Base-by-base conservation (phyloP, 371 early-diverging fungal species). In the Smittium mucronatum region DNA sequence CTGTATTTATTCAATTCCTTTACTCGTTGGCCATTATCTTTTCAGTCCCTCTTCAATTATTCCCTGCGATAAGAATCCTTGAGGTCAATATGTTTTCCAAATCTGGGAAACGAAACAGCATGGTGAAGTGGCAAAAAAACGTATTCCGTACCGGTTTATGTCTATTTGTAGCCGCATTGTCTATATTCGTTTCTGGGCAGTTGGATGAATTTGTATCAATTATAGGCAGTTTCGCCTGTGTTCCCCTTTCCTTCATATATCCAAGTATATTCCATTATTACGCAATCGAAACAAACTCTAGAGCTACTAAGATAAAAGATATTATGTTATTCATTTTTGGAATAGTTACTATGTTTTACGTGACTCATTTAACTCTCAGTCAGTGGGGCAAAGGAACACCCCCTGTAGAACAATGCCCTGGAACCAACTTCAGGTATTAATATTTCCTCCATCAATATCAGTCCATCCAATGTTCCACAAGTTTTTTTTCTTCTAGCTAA, bases 181-280 rank as follows among this genome's bases (percentile, higher is more conserved):
- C 94, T 16, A 89, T 86, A 75, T 78, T 81, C 21, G 95, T 94
- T 11, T 85, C 91, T 29, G 84, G 81, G 72, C 86, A 89, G 73
- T 80, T 96, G 34, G 93, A 94, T 78, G 89, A 91, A 71, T 90
- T 96, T 69, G 93, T 96, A 47, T 86, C 89, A 60, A 83, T 94
- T 60, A 89, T 94, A 34, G 96, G 95, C 0, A 89, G 89, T 64
- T 84, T 94, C 69, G 89, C 93, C 28, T 96, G 95, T 77, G 87
- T 83, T 2, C 84, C 82, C 11, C 71, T 84, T 34, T 75, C 80
- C 70, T 84, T 85, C 64, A 90, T 92, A 70, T 92, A 87, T 75
- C 93, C 91, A 0, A 76, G 89, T 25, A 33, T 87, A 16, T 85
- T 92, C 78, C 91, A 91, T 76, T 76, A 79, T 72, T 78, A 72